Base-by-base conservation (phyloP, 129 eudicot species). In the Dittrichia graveolens region DNA sequence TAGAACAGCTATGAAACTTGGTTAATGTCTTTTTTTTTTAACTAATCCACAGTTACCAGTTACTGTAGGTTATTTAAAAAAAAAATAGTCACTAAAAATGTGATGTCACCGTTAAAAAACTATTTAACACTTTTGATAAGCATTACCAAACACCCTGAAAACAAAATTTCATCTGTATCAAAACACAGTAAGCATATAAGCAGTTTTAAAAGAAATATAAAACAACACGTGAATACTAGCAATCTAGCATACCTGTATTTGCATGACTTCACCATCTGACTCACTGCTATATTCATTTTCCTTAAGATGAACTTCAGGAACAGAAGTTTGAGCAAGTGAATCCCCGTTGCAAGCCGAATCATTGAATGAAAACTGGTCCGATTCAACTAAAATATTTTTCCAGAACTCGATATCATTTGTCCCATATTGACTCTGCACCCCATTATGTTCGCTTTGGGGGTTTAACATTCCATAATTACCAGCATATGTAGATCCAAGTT, bases 241-340 rank as follows among this genome's bases (percentile, higher is more conserved):
- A n/a, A n/a, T n/a, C n/a, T n/a, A n/a, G 31, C 8, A 78, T 80
- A 85, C 96, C 92, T 80, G 84, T 66, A 18, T 57, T 48, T 93
- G 90, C 3, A 79, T 68, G 62, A 83, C 78, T 83, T 85, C 91
- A 5, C 80, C 82, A 65, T 87, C 96, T 4, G 95, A 87, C 75
- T 79, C 98, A 3, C 91, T 71, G 48, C 83, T 72, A 19, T 89
- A 92, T 69, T 78, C 90, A 67, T 65, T 72, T 41, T 82, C 88
- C 55, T 81, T 81, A 16, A 73, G 65, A 14, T 41, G 71, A 48
- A 55, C n/a, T 63, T 71, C 71, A 11, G 87, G 81, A 6, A 55
- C 58, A 4, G 75, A 81, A 52, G 60, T 67, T 37, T 76, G 83
- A 55, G 59, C 45, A 46, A 70, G n/a, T 16, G 89, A 78, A 61